Conservation (phyloP, 495 filamentous ascomycete species). For the Lasiosphaeriaceae sp. region DNA sequence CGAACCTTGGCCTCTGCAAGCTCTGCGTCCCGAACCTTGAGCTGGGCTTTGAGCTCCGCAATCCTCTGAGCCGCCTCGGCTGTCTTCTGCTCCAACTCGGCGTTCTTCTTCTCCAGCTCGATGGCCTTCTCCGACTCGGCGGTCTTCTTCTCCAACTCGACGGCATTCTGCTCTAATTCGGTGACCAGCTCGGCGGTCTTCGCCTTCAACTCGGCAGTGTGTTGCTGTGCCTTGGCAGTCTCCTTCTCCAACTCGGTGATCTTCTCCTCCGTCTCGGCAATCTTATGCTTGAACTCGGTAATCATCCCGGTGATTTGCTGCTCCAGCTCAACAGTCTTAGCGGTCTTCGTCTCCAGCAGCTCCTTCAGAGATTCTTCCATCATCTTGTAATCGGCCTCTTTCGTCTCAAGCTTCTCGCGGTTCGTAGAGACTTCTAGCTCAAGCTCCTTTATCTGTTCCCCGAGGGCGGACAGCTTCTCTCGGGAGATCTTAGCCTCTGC, state of each 20-base stretch:
- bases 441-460: slow-evolving; percentile 45
- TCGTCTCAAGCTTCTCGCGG: slow-evolving; percentile 42
- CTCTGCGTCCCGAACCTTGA: slow-evolving; percentile 52
- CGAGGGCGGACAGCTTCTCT: slow-evolving; percentile 36
- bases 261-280: too few species aligned
- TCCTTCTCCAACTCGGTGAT: too few species aligned
- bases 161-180: too few species aligned
- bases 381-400: slow-evolving; percentile 51
- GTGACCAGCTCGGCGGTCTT: slow-evolving; percentile 32
- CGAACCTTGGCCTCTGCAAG: slow-evolving; percentile 50
- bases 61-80: slow-evolving; percentile 33
- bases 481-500: slow-evolving; percentile 30
- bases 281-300: too few species aligned
- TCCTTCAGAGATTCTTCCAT: slow-evolving; percentile 52
- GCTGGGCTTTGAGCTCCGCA: slow-evolving; percentile 42
- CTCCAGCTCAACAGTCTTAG: too few species aligned
- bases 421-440: slow-evolving; percentile 37
- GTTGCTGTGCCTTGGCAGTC: too few species aligned
- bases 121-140: too few species aligned
- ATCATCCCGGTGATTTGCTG: too few species aligned
- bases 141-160: too few species aligned
- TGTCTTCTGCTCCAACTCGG: slow-evolving; percentile 33
- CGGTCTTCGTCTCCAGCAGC: slow-evolving; percentile 46
- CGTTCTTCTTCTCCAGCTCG: slow-evolving; percentile 17
- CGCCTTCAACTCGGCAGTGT: slow-evolving; percentile 33